Base-by-base conservation (phyloP, 1,139 yeast species). In the Barnettozyma hawaiiensis region DNA sequence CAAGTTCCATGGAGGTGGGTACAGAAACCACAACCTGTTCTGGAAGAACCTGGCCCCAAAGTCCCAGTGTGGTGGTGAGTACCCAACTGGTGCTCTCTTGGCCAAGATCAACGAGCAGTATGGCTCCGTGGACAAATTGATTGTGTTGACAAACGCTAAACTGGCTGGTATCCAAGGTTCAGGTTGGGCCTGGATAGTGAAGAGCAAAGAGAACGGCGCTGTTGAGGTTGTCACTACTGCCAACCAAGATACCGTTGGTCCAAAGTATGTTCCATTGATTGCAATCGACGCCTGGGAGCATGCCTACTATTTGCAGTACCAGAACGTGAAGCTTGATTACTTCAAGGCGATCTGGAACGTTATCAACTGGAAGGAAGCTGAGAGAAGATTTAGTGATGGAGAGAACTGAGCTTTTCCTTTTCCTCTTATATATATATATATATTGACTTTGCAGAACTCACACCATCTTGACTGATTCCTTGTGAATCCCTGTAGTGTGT, bases 271-370 rank as follows among this genome's bases (percentile, higher is more conserved):
- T 44, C 96, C 97, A 39, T 72, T 90, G 65, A 76, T 90, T 49
- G 97, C 96, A 42, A 86, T 90, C 63, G 97, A 90, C 62, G 97
- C 97, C 48, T 90, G 97, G 97, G 97, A 90, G 68, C 97, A 90
- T 63, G 97, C 97, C 44, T 90, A 89, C 74, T 90, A 90, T 76
- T 75, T 90, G 69, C 97, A 90, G 69, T 90, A 90, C 75, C 85
- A 86, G 70, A 90, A 90, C 70, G 92, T 83, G 64, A 90, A 90
- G 76, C 95, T 69, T 37, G 96, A 89, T 64, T 90, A 90, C 72
- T 90, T 90, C 78, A 83, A 86, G 71, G 95, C 95, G 49, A 85
- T 90, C 66, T 90, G 97, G 97, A 84, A 86, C 61, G 96, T 90
- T 41, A 78, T 90, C 68, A 87, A 87, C 78, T 90, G 97, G 97